phyloP scores from a whole-genome alignment of 2,329 filamentous ascomycete species.

The Colletotrichum agaves region DNA sequence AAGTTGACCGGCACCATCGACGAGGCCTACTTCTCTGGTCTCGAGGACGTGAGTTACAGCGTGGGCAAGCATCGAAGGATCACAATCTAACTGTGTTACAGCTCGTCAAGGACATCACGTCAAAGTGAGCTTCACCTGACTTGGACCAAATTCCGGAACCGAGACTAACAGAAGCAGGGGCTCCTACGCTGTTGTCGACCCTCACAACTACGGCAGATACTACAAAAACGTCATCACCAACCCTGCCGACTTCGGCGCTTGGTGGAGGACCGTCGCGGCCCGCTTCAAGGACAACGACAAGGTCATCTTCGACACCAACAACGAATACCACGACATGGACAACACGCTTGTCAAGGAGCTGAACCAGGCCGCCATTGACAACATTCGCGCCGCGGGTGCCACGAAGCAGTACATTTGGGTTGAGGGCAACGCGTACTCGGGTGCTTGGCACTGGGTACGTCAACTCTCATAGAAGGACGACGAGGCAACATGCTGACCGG shows the following conservation, averaged over 20 bases:
- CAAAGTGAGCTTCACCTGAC: conserved; percentile 16
- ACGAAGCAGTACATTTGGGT: conserved; percentile 60
- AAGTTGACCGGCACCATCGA: conserved; percentile 54
- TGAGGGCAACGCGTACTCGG: conserved; percentile 60
- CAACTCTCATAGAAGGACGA: no score
- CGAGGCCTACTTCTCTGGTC: conserved; percentile 51
- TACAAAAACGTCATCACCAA: conserved; percentile 60
- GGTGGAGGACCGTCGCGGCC: conserved; percentile 62
- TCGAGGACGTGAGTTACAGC: conserved; percentile 41
- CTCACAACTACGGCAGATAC: conserved; percentile 66
- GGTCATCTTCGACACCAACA: conserved; percentile 70
- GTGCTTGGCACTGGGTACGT: conserved; percentile 50
- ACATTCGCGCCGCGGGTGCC: conserved; percentile 65
- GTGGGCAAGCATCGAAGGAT: no score
- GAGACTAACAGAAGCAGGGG: conserved; percentile 37
- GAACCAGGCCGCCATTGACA: conserved; percentile 69
- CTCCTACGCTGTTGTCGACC: conserved; percentile 60
- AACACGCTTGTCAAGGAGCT: conserved; percentile 63
- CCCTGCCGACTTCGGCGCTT: conserved; percentile 60
- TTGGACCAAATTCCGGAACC: background rate
- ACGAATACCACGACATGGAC: conserved; percentile 69
- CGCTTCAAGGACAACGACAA: conserved; percentile 59
- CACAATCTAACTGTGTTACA: background rate
- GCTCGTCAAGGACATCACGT: conserved; percentile 47
- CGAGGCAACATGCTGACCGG: no score